Percentiles rank a stretch among this genome's conserved stretches.
phyloP scores from a whole-genome alignment of 768 basidiomycete genomes.

The Boletales sp. region DNA sequence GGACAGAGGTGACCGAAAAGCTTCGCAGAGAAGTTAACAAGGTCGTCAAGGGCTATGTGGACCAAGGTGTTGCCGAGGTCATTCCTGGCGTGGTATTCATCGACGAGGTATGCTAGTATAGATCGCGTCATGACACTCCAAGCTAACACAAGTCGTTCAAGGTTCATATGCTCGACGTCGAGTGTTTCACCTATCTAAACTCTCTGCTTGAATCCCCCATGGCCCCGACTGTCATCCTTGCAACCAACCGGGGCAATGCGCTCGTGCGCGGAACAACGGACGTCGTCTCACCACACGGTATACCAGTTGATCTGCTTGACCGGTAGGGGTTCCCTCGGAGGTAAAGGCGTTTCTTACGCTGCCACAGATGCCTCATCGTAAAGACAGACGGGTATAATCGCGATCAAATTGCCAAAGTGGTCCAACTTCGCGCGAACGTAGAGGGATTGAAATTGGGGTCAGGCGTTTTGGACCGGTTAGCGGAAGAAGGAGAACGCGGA shows the following conservation, averaged over 20 bases:
- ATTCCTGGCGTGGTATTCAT: constrained; percentile 98
- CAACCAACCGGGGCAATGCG: constrained; percentile 91
- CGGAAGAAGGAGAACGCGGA: constrained; percentile 76
- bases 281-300: constrained; percentile 86
- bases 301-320: constrained; percentile 92
- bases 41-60: constrained; percentile 94
- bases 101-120: constrained; percentile 71
- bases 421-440: constrained; percentile 80
- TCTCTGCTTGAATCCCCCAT: constrained; percentile 92
- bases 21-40: constrained; percentile 94
- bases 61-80: constrained; percentile 97
- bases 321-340: constrained; percentile 47
- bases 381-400: constrained; percentile 81
- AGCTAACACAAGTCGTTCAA: constrained; percentile 30
- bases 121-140: not conserved
- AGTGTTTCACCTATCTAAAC: constrained; percentile 98
- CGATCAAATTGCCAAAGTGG: constrained; percentile 82
- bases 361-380: constrained; percentile 83
- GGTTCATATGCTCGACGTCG: constrained; percentile 99
- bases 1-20: constrained; percentile 98
- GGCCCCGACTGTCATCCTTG: constrained; percentile 96
- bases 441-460: constrained; percentile 78
- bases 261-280: constrained; percentile 93
- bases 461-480: constrained; percentile 76
- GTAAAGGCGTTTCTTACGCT: constrained; percentile 6